These are phyloP conservation scores for Penicillium flavigenum DNA, from an alignment of 495 filamentous ascomycete species.

Conservation along the genomic window DNA sequence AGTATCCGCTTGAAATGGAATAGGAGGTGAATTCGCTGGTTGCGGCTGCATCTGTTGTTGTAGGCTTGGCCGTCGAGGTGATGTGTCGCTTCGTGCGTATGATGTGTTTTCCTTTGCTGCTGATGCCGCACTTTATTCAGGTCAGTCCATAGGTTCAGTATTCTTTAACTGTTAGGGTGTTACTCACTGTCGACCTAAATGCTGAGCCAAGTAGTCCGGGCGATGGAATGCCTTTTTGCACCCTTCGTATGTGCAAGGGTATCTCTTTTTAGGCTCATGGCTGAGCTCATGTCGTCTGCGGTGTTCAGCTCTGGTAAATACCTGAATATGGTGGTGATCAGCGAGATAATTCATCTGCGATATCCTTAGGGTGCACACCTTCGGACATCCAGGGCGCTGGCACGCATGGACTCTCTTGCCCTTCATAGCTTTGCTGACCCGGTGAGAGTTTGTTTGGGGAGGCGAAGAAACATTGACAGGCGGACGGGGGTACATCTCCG, in stretches of 20 bases:
- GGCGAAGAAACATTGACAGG: not conserved
- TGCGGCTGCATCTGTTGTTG: constrained; percentile 1
- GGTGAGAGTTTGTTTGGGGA: constrained; percentile 38
- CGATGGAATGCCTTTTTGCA: constrained; percentile 24
- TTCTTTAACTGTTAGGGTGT: not conserved
- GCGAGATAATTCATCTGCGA: constrained; percentile 3
- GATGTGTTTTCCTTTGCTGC: not conserved
- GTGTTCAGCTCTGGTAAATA: constrained; percentile 83
- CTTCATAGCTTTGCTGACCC: constrained; percentile 76
- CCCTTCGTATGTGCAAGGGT: constrained; percentile 16
- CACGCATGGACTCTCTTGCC: constrained; percentile 72
- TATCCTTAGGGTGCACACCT: constrained; percentile 41
- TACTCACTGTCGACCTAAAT: constrained; percentile 21
- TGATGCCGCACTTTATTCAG: not conserved
- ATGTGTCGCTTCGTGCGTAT: not conserved
- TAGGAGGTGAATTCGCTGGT: not conserved
- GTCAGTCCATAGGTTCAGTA: not conserved
- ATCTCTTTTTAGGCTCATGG: constrained; percentile 17
- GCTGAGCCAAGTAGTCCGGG: constrained; percentile 22
- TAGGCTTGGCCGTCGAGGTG: not conserved
- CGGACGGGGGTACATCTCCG: not conserved
- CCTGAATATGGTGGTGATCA: constrained; percentile 39
- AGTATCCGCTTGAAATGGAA: not conserved
- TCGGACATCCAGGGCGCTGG: constrained; percentile 54
- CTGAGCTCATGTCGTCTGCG: constrained; percentile 22